Base-by-base conservation (phyloP, 148 eudicot species). In the Vaccinium vitisidaea region DNA sequence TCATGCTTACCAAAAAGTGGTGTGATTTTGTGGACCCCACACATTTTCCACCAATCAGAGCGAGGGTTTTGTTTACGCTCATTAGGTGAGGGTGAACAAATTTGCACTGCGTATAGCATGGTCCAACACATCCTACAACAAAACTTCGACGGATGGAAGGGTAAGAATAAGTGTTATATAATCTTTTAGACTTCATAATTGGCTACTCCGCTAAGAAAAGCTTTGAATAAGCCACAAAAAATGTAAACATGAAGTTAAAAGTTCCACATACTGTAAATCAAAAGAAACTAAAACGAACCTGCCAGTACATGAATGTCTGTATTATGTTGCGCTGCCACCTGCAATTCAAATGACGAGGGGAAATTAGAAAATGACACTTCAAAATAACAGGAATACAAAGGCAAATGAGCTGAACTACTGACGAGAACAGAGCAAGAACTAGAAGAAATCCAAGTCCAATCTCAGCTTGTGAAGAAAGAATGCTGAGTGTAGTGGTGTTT, bases 321-420 rank as follows among this genome's bases (percentile, higher is more conserved):
- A 97, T 85, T 58, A 97, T 91, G 87, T 93, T 97, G 81, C 99
- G 98, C 88, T 97, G 98, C 98, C 97, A 95, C 89, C 99, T 97
- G 93, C 88, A 91, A 59, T 49, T 8, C 70, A 59, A 53, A 74
- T 53, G 70, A 85, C 55, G 30, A 15, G n/a, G n/a, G 46, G 46
- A 81, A 80, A 59, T 54, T 58, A 55, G 32, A 58, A 39, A 55
- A 58, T 6, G 11, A 32, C 14, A 69, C 71, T 19, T 14, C 67
- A 49, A 1, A 77, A 25, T 54, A 83, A 53, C 15, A 53, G 25
- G 65, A 78, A 48, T 21, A 70, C 53, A 83, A 19, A 59, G 53
- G 52, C 8, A 48, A 75, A 70, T 54, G 53, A 81, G 84, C 14
- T 32, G 21, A 63, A 67, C 32, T 59, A 92, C 99, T 91, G 58